Evolutionary conservation across 108 stramenopile species (phyloP), one percentile per base, ranked within the genome.

Genomic region (Ochromonas danica): DNA sequence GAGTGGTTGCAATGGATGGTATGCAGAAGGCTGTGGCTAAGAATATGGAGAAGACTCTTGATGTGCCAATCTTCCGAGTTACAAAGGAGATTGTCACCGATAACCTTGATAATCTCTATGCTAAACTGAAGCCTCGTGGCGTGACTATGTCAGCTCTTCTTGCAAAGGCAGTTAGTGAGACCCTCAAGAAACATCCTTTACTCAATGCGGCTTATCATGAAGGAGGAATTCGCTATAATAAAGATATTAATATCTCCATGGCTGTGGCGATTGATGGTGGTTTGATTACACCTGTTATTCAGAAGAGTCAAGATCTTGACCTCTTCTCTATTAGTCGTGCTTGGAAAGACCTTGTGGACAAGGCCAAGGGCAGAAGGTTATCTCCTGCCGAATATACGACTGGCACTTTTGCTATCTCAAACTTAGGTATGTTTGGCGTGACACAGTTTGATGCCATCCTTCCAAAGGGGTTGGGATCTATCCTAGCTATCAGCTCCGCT

Each of bases 351-450:
- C 71, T 88, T 3, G 84, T 88, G 0, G 71, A 71, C 25, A 86
- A 86, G 61, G 41, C 41, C 25, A 72, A 43, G 41, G 38, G 3
- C 25, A 43, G 3, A 30, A 72, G 38, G 71, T 72, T 43, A 41
- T 22, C n/a, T 25, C 41, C 41, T 25, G 71, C 63, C 10, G 63
- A 67, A 33, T 67, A 67, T 33, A 14, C 63, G 6, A 14, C 63
- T 31, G 63, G 97, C 25, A 98, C 97, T 3, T 95, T 98, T 81
- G 92, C 95, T 43, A 98, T 98, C 78, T 93, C 94, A 62, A 98
- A 98, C 88, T 93, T 98, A 83, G 97, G 97, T 42, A 98, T 98
- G 97, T 96, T 95, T 84, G 96, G 95, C 25, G 95, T 98, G 0
- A 88, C 93, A 39, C 84, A 92, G 71, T 98, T 98, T 75, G 95